Percentiles rank a stretch among this genome's conserved stretches.
Evolutionary conservation across 495 filamentous ascomycete genomes (phyloP).

Genomic region (Neurospora tetrasperma): DNA sequence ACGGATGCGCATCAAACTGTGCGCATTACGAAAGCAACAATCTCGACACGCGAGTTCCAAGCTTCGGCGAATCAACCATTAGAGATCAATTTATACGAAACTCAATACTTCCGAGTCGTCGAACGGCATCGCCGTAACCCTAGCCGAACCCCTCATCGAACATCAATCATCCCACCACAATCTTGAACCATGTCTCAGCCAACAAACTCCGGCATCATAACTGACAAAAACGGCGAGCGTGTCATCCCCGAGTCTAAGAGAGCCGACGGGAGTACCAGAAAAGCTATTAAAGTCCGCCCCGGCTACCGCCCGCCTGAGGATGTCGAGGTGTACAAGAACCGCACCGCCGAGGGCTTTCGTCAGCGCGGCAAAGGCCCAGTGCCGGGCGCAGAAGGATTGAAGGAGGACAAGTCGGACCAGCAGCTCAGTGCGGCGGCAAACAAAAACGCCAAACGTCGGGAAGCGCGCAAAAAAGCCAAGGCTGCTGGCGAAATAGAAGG

Average conservation of each 20-base stretch:
- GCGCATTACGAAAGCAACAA: not conserved
- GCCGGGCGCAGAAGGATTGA: slow-evolving; percentile 64
- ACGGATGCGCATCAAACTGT: not conserved
- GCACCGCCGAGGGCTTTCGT: slow-evolving; percentile 77
- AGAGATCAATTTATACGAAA: not conserved
- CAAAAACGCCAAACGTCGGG: slow-evolving; percentile 91
- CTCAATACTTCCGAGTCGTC: not conserved
- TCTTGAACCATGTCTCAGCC: slow-evolving; percentile 37
- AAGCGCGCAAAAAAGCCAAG: slow-evolving; percentile 82
- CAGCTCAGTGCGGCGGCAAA: slow-evolving; percentile 46
- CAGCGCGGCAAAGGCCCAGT: slow-evolving; percentile 63
- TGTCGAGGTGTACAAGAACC: slow-evolving; percentile 92
- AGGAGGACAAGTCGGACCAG: slow-evolving; percentile 40
- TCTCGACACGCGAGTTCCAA: slow-evolving; percentile 3
- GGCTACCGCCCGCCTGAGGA: slow-evolving; percentile 95
- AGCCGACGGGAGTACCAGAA: slow-evolving; percentile 77
- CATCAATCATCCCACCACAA: not conserved
- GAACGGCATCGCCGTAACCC: not conserved
- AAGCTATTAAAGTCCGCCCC: slow-evolving; percentile 85
- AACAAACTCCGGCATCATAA: slow-evolving; percentile 63
- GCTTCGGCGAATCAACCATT: not conserved
- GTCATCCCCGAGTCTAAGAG: slow-evolving; percentile 81
- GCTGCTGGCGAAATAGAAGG: slow-evolving; percentile 36
- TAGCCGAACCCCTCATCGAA: not conserved
- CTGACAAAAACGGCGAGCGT: slow-evolving; percentile 60